Evolutionary conservation across 129 eudicot species (phyloP), one percentile per base, ranked within the genome.

Genomic region (Flaveria ramosissima): DNA sequence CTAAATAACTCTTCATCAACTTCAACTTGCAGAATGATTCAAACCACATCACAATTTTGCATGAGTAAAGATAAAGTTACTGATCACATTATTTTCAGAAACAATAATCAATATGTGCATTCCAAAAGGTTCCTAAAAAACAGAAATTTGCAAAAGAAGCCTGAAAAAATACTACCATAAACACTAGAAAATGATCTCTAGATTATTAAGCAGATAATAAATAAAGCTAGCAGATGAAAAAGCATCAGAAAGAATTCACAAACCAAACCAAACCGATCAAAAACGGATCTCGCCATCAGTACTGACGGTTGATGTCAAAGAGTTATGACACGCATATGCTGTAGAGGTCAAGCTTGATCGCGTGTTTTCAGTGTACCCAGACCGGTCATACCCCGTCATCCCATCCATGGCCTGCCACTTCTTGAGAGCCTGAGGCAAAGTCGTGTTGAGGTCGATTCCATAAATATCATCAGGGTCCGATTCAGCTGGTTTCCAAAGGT

Each of bases 321-420:
- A 21, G 48, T 70, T 61, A 70, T 50, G 75, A 21, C 2, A 2
- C 9, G 15, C 45, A 14, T 14, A 70, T 15, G 74, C 43, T 10
- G 61, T 3, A 47, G 75, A 70, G 61, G 61, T 76, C 17, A 84
- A 72, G 60, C 88, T 82, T 21, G 81, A 83, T 73, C 80, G 86
- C 17, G 85, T 75, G 48, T 80, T 81, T 9, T 73, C 89, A 10
- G 50, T 32, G 72, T 74, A 78, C n/a, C 85, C 88, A 45, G 89
- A 78, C 61, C 82, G 83, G 6, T 78, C 74, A 6, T 78, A 48
- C 10, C 88, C 84, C 19, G 85, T 87, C 76, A 80, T 85, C 27
- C 88, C 96, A 27, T 86, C 98, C 17, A 84, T 81, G 12, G 92
- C 96, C 63, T 90, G 94, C 98, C 98, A 92, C 76, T 87, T 92